phyloP scores from a whole-genome alignment of 164 flowering plant species.

The Aristolochia californica region DNA sequence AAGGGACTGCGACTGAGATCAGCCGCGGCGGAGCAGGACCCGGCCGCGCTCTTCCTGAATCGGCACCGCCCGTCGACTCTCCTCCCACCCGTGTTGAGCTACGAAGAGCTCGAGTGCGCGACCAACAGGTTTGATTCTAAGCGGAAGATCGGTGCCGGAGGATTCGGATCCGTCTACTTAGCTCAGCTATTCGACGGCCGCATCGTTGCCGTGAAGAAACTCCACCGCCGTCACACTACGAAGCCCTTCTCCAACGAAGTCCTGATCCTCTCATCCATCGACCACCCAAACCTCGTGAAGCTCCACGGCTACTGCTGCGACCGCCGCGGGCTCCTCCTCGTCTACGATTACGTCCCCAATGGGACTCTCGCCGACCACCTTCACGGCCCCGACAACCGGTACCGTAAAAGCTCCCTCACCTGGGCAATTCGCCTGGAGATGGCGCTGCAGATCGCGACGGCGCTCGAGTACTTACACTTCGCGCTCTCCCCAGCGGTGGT shows the following conservation, averaged over 20 bases:
- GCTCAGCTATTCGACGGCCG: slow-evolving; percentile 54
- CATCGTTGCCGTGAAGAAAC: slow-evolving; percentile 69
- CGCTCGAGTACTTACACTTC: slow-evolving; percentile 74
- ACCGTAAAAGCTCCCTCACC: slow-evolving; percentile 15
- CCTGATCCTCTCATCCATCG: slow-evolving; percentile 58
- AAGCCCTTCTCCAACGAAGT: slow-evolving; percentile 86
- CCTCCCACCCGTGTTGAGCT: slow-evolving; percentile 77
- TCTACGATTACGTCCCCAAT: slow-evolving; percentile 79
- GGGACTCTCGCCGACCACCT: slow-evolving; percentile 92
- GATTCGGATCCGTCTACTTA: slow-evolving; percentile 81
- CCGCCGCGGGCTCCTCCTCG: slow-evolving; percentile 73
- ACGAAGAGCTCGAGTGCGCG: slow-evolving; percentile 68
- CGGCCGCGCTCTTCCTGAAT: slow-evolving; percentile 47
- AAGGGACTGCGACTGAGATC: slow-evolving; percentile 11
- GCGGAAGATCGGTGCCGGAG: slow-evolving; percentile 84
- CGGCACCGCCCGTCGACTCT: slow-evolving; percentile 52
- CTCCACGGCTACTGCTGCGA: slow-evolving; percentile 88
- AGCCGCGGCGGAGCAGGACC: slow-evolving; percentile 37
- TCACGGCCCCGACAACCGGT: slow-evolving; percentile 35
- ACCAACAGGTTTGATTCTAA: slow-evolving; percentile 63
- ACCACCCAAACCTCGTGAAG: slow-evolving; percentile 69
- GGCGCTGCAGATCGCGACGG: slow-evolving; percentile 64
- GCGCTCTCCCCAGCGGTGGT: slow-evolving; percentile 56
- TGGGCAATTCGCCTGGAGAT: slow-evolving; percentile 62
- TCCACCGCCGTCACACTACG: slow-evolving; percentile 39